A percentile compares a stretch with the other conserved stretches of the same genome.
Evolutionary conservation across 2,329 filamentous ascomycete species (phyloP).

Genomic region (Neofusicoccum sp.): DNA sequence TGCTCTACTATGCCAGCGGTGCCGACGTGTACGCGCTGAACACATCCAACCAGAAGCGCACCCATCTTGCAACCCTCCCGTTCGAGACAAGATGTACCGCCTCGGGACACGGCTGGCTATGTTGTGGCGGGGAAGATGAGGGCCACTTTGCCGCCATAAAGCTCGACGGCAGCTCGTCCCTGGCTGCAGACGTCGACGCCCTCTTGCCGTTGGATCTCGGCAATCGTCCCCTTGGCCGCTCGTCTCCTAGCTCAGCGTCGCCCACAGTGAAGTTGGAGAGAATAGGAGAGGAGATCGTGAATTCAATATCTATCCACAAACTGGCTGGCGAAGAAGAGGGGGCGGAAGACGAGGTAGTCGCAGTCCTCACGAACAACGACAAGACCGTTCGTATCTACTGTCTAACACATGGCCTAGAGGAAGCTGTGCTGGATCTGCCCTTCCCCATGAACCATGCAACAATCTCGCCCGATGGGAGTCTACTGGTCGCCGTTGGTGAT

Average conservation of each 20-base stretch:
- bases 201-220: slow-evolving; percentile 55
- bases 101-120: slow-evolving; percentile 84
- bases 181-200: slow-evolving; percentile 55
- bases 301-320: slow-evolving; percentile 64
- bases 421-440: slow-evolving; percentile 71
- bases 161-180: slow-evolving; percentile 47
- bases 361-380: slow-evolving; percentile 85
- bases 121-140: slow-evolving; percentile 77
- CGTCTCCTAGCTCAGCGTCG: slow-evolving; percentile 9
- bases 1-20: slow-evolving; percentile 82
- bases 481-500: slow-evolving; percentile 83
- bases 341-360: slow-evolving; percentile 61
- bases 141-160: slow-evolving; percentile 84
- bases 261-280: slow-evolving; percentile 55
- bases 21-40: slow-evolving; percentile 59
- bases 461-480: slow-evolving; percentile 82
- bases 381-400: slow-evolving; percentile 82
- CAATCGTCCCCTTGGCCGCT: slow-evolving; percentile 29
- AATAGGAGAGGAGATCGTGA: slow-evolving; percentile 64
- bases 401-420: slow-evolving; percentile 63
- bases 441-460: slow-evolving; percentile 90
- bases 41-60: slow-evolving; percentile 68
- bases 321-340: slow-evolving; percentile 41
- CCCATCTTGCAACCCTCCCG: slow-evolving; percentile 68
- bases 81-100: slow-evolving; percentile 77